Evolutionary conservation across 768 basidiomycete species (phyloP).

Genomic region (Podaxis sp.): DNA sequence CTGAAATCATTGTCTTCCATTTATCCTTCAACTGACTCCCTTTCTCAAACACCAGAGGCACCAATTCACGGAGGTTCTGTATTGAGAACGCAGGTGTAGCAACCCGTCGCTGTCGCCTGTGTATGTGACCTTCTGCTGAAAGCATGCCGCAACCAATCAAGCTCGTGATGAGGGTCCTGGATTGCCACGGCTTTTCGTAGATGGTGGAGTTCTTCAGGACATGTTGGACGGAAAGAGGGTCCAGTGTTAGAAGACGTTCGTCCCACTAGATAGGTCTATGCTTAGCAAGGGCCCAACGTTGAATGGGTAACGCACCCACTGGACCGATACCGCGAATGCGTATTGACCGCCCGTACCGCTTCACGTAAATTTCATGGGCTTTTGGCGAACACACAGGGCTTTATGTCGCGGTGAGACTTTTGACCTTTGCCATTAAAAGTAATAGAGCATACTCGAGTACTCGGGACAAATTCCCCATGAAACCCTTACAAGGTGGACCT

Average conservation of each 20-base stretch:
- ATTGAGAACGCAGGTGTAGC: slow-evolving; percentile 77
- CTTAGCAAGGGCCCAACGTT: not conserved
- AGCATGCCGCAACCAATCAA: slow-evolving; percentile 86
- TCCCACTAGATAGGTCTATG: slow-evolving; percentile 55
- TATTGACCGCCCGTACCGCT: slow-evolving; percentile 67
- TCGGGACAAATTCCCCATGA: slow-evolving; percentile 52
- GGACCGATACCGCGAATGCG: slow-evolving; percentile 67
- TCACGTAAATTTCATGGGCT: slow-evolving; percentile 52
- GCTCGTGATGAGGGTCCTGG: slow-evolving; percentile 68
- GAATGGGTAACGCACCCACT: slow-evolving; percentile 42
- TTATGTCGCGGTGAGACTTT: not conserved
- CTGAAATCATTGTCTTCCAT: slow-evolving; percentile 52
- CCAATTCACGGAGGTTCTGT: slow-evolving; percentile 71
- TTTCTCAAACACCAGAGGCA: slow-evolving; percentile 72
- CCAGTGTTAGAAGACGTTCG: slow-evolving; percentile 76
- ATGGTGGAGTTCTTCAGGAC: slow-evolving; percentile 69
- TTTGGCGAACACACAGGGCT: slow-evolving; percentile 55
- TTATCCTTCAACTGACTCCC: slow-evolving; percentile 59
- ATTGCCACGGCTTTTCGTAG: slow-evolving; percentile 85
- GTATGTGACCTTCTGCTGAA: slow-evolving; percentile 72
- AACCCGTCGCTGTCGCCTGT: slow-evolving; percentile 79
- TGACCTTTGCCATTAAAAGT: not conserved
- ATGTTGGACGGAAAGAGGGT: slow-evolving; percentile 73
- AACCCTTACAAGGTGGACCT: slow-evolving; percentile 54
- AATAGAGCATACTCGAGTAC: slow-evolving; percentile 55